A percentile compares a stretch with the other conserved stretches of the same genome.
These are phyloP conservation scores for Fusarium verticillioides DNA, from an alignment of 2,329 filamentous ascomycete genomes.

Conservation along the genomic window DNA sequence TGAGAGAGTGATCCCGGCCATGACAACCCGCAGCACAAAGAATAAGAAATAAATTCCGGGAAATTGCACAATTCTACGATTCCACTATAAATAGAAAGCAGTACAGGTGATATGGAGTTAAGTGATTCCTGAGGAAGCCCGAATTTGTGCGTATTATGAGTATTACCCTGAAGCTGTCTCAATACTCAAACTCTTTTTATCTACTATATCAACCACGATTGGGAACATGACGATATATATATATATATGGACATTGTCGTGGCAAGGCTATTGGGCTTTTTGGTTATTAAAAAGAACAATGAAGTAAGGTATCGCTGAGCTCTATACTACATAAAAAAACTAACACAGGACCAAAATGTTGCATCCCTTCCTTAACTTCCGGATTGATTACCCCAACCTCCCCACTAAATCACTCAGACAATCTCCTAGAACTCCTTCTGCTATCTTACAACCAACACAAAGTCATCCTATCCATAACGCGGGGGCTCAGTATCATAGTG, in stretches of 20 bases:
- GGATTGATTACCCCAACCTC: no score
- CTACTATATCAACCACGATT: background rate
- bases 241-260: no score
- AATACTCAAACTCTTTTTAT: background rate
- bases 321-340: background rate
- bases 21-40: background rate
- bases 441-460: fast-evolving
- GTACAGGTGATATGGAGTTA: no score
- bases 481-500: background rate
- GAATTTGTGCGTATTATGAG: background rate
- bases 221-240: no score
- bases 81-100: no score
- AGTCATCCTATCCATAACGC: background rate
- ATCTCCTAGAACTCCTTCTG: no score
- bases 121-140: no score
- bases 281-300: no score
- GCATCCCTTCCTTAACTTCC: background rate
- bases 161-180: conserved; percentile 24
- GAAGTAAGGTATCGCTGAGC: background rate
- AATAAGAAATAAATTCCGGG: no score
- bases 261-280: no score
- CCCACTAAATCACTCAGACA: no score
- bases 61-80: no score
- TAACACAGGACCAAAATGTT: fast-evolving
- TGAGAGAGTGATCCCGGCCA: fast-evolving